phyloP scores from a whole-genome alignment of 371 early-diverging fungal genomes.

The Rhizomucor pusillus region DNA sequence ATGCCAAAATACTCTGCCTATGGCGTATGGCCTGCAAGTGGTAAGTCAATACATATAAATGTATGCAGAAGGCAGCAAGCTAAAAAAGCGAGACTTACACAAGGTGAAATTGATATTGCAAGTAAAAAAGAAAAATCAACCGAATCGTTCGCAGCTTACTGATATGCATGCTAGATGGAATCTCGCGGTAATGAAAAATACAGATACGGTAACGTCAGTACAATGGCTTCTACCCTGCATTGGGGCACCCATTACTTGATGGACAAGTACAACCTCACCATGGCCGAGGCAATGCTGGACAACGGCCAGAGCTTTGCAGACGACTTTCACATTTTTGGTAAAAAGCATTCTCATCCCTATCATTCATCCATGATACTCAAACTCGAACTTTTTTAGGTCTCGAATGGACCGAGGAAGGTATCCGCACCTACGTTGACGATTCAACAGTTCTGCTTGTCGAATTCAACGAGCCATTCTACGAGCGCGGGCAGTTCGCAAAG shows the following conservation, averaged over 20 bases:
- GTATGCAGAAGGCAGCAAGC: too few species aligned
- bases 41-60: constrained; percentile 33
- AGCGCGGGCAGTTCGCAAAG: constrained; percentile 42
- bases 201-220: constrained; percentile 41
- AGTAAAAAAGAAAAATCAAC: background rate
- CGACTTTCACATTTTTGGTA: constrained; percentile 41
- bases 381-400: constrained; percentile 19
- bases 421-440: constrained; percentile 63
- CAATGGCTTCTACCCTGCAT: constrained; percentile 55
- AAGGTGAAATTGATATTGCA: constrained; percentile 53
- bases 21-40: constrained; percentile 72
- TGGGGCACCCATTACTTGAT: constrained; percentile 57
- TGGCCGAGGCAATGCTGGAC: constrained; percentile 28
- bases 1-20: constrained; percentile 65
- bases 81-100: background rate
- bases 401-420: constrained; percentile 62
- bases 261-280: constrained; percentile 41
- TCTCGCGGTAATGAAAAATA: constrained; percentile 59
- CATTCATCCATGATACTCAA: background rate
- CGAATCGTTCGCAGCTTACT: too few species aligned
- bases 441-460: constrained; percentile 52
- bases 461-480: constrained; percentile 49
- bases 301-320: constrained; percentile 41
- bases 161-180: constrained; percentile 40
- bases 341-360: too few species aligned